Conservation (phyloP, 805 yeast genomes). For the Barnettozyma pratensis region DNA sequence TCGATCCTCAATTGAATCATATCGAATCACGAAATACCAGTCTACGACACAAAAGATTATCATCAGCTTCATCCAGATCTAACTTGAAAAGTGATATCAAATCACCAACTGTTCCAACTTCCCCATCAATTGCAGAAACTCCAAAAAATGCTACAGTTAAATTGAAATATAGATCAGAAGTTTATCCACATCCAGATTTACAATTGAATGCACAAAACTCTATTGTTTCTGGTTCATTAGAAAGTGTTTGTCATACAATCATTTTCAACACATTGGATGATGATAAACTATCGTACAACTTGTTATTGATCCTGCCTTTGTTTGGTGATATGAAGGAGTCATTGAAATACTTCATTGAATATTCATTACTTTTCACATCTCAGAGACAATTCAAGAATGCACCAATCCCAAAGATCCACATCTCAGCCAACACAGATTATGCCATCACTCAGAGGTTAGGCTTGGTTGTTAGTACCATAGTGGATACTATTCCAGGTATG, state of each 20-base stretch:
- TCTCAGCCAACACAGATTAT: slow-evolving; percentile 31
- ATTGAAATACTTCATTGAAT: slow-evolving; percentile 40
- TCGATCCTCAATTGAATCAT: slow-evolving; percentile 27
- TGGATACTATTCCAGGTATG: slow-evolving; percentile 62
- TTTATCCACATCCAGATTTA: slow-evolving; percentile 60
- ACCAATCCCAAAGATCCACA: slow-evolving; percentile 13
- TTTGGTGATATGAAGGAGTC: slow-evolving; percentile 42
- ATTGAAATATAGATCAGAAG: slow-evolving; percentile 34
- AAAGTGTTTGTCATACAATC: slow-evolving; percentile 72
- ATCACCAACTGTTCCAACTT: slow-evolving; percentile 12
- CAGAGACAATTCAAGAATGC: slow-evolving; percentile 20
- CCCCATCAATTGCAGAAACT: slow-evolving; percentile 1
- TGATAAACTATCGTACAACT: slow-evolving; percentile 34
- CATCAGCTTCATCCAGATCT: slow-evolving; percentile 19
- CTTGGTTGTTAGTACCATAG: slow-evolving; percentile 49
- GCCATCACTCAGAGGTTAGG: slow-evolving; percentile 47
- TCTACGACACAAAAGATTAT: slow-evolving; percentile 25
- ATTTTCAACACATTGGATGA: slow-evolving; percentile 46
- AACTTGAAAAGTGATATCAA: slow-evolving; percentile 13
- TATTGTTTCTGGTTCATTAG: slow-evolving; percentile 52
- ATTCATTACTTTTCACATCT: slow-evolving; percentile 31
- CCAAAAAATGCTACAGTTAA: slow-evolving; percentile 8
- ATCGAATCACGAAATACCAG: slow-evolving; percentile 1
- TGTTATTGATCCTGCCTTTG: slow-evolving; percentile 51
- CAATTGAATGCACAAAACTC: slow-evolving; percentile 44